These are phyloP conservation scores for Ensete ventricosum DNA, from an alignment of 176 grass and related monocot species.

Conservation along the genomic window DNA sequence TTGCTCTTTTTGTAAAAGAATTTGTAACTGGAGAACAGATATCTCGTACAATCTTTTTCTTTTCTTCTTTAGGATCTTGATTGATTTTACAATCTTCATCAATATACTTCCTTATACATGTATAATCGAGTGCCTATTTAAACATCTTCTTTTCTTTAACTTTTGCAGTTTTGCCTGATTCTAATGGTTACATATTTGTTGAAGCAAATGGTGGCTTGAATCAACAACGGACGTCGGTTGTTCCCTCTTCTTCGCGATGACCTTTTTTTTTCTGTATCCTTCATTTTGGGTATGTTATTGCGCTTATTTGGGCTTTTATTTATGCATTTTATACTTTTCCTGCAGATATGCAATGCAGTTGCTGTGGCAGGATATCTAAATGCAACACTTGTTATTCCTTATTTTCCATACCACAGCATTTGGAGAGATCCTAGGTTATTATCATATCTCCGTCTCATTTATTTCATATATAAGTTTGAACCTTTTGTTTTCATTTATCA, in stretches of 20 bases:
- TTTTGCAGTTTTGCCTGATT: conserved; percentile 66
- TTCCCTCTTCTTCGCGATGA: conserved; percentile 9
- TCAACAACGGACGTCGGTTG: conserved; percentile 94
- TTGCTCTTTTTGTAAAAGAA: not conserved
- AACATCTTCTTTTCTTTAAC: not conserved
- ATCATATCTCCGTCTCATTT: not conserved
- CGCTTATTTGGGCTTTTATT: conserved; percentile 12
- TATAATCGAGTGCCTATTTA: not conserved
- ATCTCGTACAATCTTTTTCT: no score
- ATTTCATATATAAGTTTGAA: not conserved
- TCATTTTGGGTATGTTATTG: not conserved
- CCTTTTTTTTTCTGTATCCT: not conserved
- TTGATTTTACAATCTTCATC: no score
- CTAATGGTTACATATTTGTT: conserved; percentile 92
- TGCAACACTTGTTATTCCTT: conserved; percentile 86
- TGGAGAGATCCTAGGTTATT: conserved; percentile 97
- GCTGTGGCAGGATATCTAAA: conserved; percentile 95
- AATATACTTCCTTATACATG: not conserved
- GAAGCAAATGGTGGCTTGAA: conserved; percentile 98
- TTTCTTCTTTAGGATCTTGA: no score
- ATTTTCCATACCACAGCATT: conserved; percentile 98
- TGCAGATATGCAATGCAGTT: conserved; percentile 97
- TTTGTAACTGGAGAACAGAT: not conserved
- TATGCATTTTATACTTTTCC: conserved; percentile 22
- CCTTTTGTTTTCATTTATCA: not conserved